phyloP scores from a whole-genome alignment of 192 early-diverging fungal genomes.

The Entrophospora sp. region DNA sequence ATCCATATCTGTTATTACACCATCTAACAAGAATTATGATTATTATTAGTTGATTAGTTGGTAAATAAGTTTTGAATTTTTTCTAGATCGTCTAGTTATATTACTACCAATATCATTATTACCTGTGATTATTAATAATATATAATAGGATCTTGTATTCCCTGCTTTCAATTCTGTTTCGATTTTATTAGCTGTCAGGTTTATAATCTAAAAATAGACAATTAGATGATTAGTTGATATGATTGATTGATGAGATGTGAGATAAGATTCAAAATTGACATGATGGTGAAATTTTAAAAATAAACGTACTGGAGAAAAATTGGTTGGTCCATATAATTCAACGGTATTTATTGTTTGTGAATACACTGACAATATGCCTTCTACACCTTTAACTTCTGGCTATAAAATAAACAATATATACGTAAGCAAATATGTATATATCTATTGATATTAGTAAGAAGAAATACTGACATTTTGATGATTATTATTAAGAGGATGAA shows the following conservation, averaged over 20 bases:
- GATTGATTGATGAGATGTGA: not conserved
- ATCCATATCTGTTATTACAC: conserved; percentile 19
- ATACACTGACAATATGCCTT: conserved; percentile 40
- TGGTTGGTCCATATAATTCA: conserved; percentile 40
- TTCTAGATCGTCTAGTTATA: no score
- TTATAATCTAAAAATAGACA: not conserved
- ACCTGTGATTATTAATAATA: conserved; percentile 18
- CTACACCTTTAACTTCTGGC: conserved; percentile 43
- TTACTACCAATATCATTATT: no score
- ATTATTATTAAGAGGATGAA: conserved; percentile 38
- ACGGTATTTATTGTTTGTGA: conserved; percentile 26
- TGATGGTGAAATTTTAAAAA: conserved; percentile 47
- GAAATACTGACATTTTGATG: conserved; percentile 19
- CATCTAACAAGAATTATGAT: no score
- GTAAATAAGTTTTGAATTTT: no score
- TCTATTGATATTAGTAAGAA: not conserved
- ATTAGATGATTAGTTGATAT: not conserved
- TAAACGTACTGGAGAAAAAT: no score
- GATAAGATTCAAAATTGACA: not conserved
- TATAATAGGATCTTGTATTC: not conserved
- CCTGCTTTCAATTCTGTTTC: not conserved
- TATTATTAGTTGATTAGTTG: no score
- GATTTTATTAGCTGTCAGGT: not conserved
- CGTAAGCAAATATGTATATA: not conserved
- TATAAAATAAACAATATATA: conserved; percentile 14